A percentile compares a stretch with the other conserved stretches of the same genome.
Conservation (phyloP, 331 rosid species). For the Prunus yedoensis region DNA sequence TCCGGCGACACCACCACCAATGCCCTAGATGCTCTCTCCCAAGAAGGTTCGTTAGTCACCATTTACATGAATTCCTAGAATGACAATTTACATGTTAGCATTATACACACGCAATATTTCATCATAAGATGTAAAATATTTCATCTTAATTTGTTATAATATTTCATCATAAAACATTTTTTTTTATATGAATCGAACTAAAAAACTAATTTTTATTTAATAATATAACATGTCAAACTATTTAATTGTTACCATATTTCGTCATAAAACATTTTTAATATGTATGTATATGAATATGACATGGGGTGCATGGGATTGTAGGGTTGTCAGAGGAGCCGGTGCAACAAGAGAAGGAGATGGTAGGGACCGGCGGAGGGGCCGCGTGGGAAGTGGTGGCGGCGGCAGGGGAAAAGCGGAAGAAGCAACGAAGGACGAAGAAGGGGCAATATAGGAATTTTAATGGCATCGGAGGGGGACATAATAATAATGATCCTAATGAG, state of each 20-base stretch:
- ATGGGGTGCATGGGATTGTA: conserved; percentile 14
- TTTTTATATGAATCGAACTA: too few relatives aligned
- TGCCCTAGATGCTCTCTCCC: conserved; percentile 75
- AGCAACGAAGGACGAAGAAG: conserved; percentile 38
- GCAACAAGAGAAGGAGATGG: conserved; percentile 73
- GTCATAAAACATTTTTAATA: too few relatives aligned
- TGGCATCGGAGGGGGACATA: conserved; percentile 11
- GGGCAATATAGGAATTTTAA: conserved; percentile 25
- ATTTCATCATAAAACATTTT: too few relatives aligned
- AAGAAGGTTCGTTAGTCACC: conserved; percentile 49
- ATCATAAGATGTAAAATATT: too few relatives aligned
- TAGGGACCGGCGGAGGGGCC: conserved; percentile 66
- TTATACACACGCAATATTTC: too few relatives aligned
- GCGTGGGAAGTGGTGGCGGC: conserved; percentile 51
- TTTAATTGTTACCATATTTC: too few relatives aligned
- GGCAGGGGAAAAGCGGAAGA: conserved; percentile 37
- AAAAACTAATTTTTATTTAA: not conserved
- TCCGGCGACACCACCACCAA: conserved; percentile 46
- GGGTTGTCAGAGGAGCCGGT: conserved; percentile 97
- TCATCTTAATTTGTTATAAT: too few relatives aligned
- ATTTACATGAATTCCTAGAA: not conserved
- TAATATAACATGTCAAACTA: not conserved
- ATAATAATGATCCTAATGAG: conserved; percentile 1
- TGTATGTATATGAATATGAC: not conserved
- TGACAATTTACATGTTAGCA: too few relatives aligned